Evolutionary conservation across 2,329 filamentous ascomycete genomes (phyloP).

Genomic region (Zarea fungicola): DNA sequence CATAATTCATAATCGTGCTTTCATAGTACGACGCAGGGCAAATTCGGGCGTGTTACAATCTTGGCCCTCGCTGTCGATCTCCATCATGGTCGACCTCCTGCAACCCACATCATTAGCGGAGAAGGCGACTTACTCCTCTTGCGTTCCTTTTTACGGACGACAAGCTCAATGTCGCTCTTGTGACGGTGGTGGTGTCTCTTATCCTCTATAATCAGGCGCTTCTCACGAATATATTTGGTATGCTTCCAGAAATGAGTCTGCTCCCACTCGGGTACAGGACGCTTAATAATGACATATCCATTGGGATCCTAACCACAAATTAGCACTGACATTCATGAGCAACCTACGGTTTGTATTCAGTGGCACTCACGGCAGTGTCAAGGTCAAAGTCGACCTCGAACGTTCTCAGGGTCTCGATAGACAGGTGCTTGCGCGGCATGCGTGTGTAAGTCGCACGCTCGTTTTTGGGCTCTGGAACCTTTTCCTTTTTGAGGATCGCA

Average conservation of each 20-base stretch:
- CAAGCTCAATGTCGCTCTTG: slow-evolving; percentile 43
- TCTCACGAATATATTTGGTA: slow-evolving; percentile 59
- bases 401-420: slow-evolving; percentile 53
- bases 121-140: slow-evolving; percentile 52
- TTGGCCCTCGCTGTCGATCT: no score
- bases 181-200: slow-evolving; percentile 37
- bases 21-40: background rate
- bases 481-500: slow-evolving; percentile 54
- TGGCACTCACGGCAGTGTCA: slow-evolving; percentile 44
- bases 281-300: slow-evolving; percentile 67
- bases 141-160: slow-evolving; percentile 52
- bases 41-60: background rate
- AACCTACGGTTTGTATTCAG: no score
- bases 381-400: slow-evolving; percentile 54
- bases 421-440: slow-evolving; percentile 57
- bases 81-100: slow-evolving; percentile 35
- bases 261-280: slow-evolving; percentile 65
- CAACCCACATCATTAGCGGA: slow-evolving; percentile 51
- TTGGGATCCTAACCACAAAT: slow-evolving; percentile 65
- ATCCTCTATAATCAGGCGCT: slow-evolving; percentile 45
- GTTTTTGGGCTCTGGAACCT: slow-evolving; percentile 28
- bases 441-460: slow-evolving; percentile 55
- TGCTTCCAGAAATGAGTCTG: slow-evolving; percentile 70
- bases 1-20: slow-evolving; percentile 5
- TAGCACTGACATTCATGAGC: no score